Conservation (phyloP, 306 rosid genomes). For the Carpinus fangiana region DNA sequence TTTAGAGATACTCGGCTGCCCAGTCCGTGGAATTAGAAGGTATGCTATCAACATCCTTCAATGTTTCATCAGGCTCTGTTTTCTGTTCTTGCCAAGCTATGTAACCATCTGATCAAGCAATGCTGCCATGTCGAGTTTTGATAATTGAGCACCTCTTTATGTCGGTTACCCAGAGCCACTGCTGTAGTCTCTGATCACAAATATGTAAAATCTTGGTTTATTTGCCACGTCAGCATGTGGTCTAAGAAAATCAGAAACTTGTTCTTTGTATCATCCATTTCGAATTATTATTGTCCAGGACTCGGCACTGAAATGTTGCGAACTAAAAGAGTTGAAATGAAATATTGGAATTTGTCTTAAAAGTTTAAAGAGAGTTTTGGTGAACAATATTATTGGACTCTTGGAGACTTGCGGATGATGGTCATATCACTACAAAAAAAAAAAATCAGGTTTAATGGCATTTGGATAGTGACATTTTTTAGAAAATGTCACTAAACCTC, state of each 20-base stretch:
- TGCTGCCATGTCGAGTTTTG: neutral
- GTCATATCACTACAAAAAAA: too few species aligned
- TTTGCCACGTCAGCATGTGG: neutral
- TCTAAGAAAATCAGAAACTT: neutral
- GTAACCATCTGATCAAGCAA: constrained; percentile 2
- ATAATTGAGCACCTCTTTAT: neutral
- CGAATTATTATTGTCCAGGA: neutral
- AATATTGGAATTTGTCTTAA: neutral
- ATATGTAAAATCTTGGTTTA: neutral
- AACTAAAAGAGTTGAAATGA: neutral
- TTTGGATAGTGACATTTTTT: too few species aligned
- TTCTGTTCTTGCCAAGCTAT: constrained; percentile 8
- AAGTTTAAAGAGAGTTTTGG: neutral
- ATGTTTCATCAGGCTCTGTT: constrained; percentile 6
- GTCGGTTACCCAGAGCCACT: neutral
- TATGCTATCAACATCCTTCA: constrained; percentile 10
- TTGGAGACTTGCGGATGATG: neutral
- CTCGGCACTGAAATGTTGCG: neutral
- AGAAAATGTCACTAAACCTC: too few species aligned
- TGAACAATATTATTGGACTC: neutral
- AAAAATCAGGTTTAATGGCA: too few species aligned
- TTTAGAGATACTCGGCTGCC: constrained; percentile 83
- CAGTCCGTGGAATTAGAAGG: constrained; percentile 85
- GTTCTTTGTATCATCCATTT: neutral
- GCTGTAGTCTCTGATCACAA: neutral